Percentiles rank a stretch among this genome's conserved stretches.
Conservation (phyloP, 768 basidiomycete species). For the Podaxis carcinomalis region DNA sequence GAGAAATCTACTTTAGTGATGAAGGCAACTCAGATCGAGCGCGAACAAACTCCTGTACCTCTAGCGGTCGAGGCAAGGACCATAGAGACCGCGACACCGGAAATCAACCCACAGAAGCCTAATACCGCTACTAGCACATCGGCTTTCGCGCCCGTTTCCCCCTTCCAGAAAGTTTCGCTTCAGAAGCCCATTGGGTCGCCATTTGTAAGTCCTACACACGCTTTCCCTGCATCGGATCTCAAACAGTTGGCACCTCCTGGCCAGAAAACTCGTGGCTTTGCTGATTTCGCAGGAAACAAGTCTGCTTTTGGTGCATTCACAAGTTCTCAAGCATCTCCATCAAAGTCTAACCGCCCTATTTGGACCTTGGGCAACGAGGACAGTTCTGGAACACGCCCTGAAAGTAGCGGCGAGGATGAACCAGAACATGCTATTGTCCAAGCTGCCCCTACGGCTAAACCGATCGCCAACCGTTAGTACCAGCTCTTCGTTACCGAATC, state of each 20-base stretch:
- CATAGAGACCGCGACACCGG: background rate
- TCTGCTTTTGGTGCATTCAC: constrained; percentile 3
- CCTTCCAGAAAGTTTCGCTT: background rate
- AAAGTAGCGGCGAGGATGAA: background rate
- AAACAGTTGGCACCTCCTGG: too few species aligned
- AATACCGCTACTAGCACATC: background rate
- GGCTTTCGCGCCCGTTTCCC: background rate
- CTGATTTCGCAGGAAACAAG: constrained; percentile 7
- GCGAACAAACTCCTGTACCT: background rate
- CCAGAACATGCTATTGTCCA: constrained; percentile 19
- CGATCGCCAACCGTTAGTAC: constrained; percentile 27
- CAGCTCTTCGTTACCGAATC: constrained; percentile 1
- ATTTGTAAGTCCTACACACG: background rate
- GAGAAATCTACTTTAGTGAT: background rate
- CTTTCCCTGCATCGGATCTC: background rate
- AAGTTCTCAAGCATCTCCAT: background rate
- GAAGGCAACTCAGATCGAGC: background rate
- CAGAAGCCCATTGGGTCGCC: constrained; percentile 7
- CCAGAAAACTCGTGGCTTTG: constrained; percentile 5
- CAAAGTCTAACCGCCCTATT: background rate
- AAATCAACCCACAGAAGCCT: background rate
- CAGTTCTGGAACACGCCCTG: background rate
- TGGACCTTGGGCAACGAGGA: background rate
- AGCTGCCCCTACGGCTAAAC: constrained; percentile 18
- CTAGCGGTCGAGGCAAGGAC: background rate